phyloP scores from a whole-genome alignment of 495 filamentous ascomycete genomes.

The Neurospora hispaniola region DNA sequence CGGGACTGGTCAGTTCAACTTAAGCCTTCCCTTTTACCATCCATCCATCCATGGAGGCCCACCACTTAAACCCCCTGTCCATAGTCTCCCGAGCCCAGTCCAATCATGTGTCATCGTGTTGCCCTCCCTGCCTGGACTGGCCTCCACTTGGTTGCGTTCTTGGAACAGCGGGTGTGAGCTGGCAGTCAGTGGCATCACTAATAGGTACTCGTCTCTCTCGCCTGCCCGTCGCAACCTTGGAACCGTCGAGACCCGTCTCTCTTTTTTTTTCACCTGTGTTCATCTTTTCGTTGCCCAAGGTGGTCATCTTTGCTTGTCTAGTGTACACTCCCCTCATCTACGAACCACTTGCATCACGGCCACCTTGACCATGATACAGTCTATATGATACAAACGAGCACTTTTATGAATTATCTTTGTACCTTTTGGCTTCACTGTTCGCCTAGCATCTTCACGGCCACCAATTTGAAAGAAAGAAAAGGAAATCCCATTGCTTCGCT shows the following conservation, averaged over 20 bases:
- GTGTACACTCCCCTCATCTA: not conserved
- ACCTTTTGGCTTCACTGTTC: not conserved
- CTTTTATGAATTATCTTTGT: not conserved
- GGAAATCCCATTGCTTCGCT: not conserved
- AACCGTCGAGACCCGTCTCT: not conserved
- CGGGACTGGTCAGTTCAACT: not conserved
- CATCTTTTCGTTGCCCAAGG: not conserved
- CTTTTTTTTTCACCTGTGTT: slow-evolving; percentile 10
- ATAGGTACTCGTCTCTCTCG: slow-evolving; percentile 4
- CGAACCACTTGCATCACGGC: not conserved
- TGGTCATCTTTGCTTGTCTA: not conserved
- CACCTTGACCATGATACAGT: not conserved
- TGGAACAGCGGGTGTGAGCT: slow-evolving; percentile 26
- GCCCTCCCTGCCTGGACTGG: slow-evolving; percentile 10
- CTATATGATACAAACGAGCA: not conserved
- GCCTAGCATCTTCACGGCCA: not conserved
- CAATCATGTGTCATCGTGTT: slow-evolving; percentile 15
- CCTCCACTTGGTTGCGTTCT: slow-evolving; percentile 19
- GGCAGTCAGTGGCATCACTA: slow-evolving; percentile 13
- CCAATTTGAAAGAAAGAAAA: not conserved
- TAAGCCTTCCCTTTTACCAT: not conserved
- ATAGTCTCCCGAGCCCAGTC: slow-evolving; percentile 14
- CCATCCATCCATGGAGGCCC: not conserved
- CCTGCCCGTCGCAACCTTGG: slow-evolving; percentile 10
- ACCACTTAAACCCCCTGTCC: slow-evolving; percentile 20